Base-by-base conservation (phyloP, 192 early-diverging fungal genomes). In the Dispira parvispora region DNA sequence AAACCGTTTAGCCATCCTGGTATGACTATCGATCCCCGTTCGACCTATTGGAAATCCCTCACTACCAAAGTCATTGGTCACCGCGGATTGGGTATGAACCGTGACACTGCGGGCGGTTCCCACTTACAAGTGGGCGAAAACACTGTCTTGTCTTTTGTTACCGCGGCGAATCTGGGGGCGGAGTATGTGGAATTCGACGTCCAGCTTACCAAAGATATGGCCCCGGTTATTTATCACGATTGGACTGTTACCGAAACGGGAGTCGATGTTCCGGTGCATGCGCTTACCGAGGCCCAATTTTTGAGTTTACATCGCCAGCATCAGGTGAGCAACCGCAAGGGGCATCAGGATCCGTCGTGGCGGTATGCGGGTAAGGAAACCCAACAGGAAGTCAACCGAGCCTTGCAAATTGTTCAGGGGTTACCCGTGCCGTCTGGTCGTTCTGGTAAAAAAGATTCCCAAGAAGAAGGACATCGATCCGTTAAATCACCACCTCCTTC, bases 141-240 rank as follows among this genome's bases (percentile, higher is more conserved):
- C 71, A 96, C 94, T 0, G 75, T 88, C 3, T 71, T 88, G 49
- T 93, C 90, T 0, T 89, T 97, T 71, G 74, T 84, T 21, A 84
- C 86, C 3, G 91, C 92, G 1, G 80, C 82, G n/a, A 77, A 81
- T 11, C 72, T 88, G 28, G 94, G 94, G 49, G 91, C 84, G 6
- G 78, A 84, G 58, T 92, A 84, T 61, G 86, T 97, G 13, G 94
- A 97, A 69, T 95, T 97, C 78, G 91, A 97, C 65, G 89, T 91
- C 20, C 94, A 97, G 76, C 70, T 97, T 64, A 92, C 91, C 11
- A 88, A 88, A 63, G 92, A 97, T 66, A 68, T 80, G 65, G 80
- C 81, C 0, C 88, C 88, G 9, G 86, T 95, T 25, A 68, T 97
- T 44, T 97, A 97, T 68, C 94, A 97, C 64, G 92, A 97, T 70